Evolutionary conservation across 75 land plant genomes (phyloP).

Genomic region (Picea sitchensis): DNA sequence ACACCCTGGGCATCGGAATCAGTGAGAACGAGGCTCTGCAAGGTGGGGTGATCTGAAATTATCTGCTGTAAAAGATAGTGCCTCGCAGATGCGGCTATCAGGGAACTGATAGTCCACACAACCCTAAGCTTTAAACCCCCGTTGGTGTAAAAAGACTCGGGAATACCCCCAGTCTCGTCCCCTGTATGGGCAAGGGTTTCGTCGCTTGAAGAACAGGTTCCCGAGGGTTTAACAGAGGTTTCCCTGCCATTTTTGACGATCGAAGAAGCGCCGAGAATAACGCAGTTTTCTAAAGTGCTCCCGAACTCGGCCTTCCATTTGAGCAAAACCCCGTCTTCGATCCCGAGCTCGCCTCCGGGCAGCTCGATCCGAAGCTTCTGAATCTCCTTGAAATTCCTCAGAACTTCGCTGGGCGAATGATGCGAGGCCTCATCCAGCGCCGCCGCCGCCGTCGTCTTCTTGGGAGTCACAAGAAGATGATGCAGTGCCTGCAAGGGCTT

Average conservation of each 20-base stretch:
- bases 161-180: slow-evolving; percentile 24
- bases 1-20: slow-evolving; percentile 62
- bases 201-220: neutral
- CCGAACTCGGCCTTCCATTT: slow-evolving; percentile 68
- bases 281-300: slow-evolving; percentile 39
- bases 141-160: slow-evolving; percentile 47
- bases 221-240: too few species aligned
- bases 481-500: slow-evolving; percentile 52
- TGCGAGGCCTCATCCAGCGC: slow-evolving; percentile 29
- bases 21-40: slow-evolving; percentile 42
- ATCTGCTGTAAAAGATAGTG: slow-evolving; percentile 64
- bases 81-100: slow-evolving; percentile 50
- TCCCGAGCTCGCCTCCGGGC: slow-evolving; percentile 29
- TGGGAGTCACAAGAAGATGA: slow-evolving; percentile 37
- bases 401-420: slow-evolving; percentile 57
- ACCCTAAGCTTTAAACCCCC: slow-evolving; percentile 61
- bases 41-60: slow-evolving; percentile 39
- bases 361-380: slow-evolving; percentile 29
- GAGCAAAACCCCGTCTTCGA: slow-evolving; percentile 35
- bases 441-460: slow-evolving; percentile 18
- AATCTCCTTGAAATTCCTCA: slow-evolving; percentile 25
- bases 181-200: neutral
- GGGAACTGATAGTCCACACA: slow-evolving; percentile 51
- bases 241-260: neutral
- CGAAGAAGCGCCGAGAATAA: slow-evolving; percentile 36